Evolutionary conservation across 2,329 filamentous ascomycete species (phyloP).

Genomic region (Onygenales sp.): DNA sequence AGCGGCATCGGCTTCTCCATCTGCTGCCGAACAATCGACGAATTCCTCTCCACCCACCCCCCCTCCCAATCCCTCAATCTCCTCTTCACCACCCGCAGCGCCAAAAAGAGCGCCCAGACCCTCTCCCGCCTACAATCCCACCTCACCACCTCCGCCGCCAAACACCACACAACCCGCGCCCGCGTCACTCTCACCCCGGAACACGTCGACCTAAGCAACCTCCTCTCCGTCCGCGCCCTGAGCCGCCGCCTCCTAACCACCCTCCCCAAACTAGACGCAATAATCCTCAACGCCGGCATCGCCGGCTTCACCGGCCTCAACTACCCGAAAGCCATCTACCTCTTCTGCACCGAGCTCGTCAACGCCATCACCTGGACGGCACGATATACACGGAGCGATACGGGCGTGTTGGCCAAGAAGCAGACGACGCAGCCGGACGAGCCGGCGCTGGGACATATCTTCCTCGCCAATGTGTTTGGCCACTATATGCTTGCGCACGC

Average conservation of each 20-base stretch:
- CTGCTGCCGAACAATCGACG: constrained; percentile 76
- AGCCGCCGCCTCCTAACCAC: constrained; percentile 39
- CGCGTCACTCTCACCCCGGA: constrained; percentile 46
- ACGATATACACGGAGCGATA: constrained; percentile 56
- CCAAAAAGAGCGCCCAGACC: constrained; percentile 65
- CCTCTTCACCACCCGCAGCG: constrained; percentile 72
- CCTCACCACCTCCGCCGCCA: constrained; percentile 37
- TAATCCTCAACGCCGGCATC: constrained; percentile 81
- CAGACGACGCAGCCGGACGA: constrained; percentile 42
- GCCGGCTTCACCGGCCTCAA: constrained; percentile 76
- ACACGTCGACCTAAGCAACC: constrained; percentile 47
- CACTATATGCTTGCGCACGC: constrained; percentile 85
- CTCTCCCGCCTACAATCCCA: constrained; percentile 55
- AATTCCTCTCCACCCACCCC: constrained; percentile 65
- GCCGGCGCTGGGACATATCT: constrained; percentile 66
- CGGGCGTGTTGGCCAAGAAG: constrained; percentile 44
- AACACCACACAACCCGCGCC: constrained; percentile 30
- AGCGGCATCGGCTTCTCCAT: constrained; percentile 84
- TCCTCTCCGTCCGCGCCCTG: constrained; percentile 47
- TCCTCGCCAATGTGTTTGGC: constrained; percentile 87
- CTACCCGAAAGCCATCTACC: constrained; percentile 53
- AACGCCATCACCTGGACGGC: constrained; percentile 65
- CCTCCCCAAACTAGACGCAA: constrained; percentile 63
- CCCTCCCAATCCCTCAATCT: constrained; percentile 62
- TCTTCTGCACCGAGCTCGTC: constrained; percentile 51